Base-by-base conservation (phyloP, 2,329 filamentous ascomycete genomes). In the Mycosphaerella sp. region DNA sequence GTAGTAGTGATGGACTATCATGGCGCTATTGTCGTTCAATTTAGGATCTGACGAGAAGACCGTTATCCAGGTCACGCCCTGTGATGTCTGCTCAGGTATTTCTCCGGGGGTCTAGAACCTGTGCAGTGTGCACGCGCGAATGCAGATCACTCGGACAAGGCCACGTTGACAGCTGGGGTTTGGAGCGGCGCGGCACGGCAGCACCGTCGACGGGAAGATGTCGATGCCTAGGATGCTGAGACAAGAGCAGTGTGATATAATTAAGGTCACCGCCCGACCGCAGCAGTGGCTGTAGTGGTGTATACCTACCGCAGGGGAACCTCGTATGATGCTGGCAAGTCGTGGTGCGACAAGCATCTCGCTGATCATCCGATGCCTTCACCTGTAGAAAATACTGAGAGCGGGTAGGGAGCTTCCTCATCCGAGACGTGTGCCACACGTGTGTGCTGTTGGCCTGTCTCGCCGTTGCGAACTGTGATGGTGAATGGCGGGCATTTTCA, bases 361-460 rank as follows among this genome's bases (percentile, higher is more conserved):
- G 45, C 45, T 28, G 45, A 48, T 37, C 45, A 41, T 39, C 45
- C 37, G 45, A 27, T 35, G 45, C 35, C 45, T 41, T 41, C 27
- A 21, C 21, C 6, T 21, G 21, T 21, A 6, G 21, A 21, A 4
- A 4, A 21, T 21, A 21, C 30, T 12, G 28, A 37, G 17, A 37
- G 17, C 27, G 45, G 16, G 45, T 41, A 13, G 21, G 21, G 17
- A 17, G 12, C 6, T 41, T 21, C 36, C 21, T 27, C 45, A 48
- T 48, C 37, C 45, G 27, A 41, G 7, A 40, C 6, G 14, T 41
- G n/a, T n/a, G n/a, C n/a, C 32, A 28, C 18, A 14, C 36, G 14
- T 41, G 37, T 9, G 27, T 27, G 37, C 21, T 16, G 14, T 32
- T 32, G 4, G 30, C 13, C 30, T 32, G 9, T 32, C 30, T 32